These are phyloP conservation scores for Fraxinus greggii DNA, from an alignment of 305 asterid genomes.

Conservation along the genomic window DNA sequence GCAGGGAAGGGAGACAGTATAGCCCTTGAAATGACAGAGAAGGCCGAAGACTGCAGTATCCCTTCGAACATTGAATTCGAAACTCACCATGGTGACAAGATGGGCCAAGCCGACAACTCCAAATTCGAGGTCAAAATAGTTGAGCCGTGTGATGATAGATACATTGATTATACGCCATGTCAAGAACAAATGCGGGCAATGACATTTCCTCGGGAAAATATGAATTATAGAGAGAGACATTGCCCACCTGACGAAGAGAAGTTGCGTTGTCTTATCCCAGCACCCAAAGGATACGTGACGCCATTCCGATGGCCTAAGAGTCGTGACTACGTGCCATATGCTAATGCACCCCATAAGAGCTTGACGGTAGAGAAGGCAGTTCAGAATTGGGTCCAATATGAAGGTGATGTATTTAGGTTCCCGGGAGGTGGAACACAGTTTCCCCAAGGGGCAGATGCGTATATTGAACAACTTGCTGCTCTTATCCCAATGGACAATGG, in stretches of 20 bases:
- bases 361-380: slow-evolving; percentile 48
- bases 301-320: slow-evolving; percentile 50
- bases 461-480: slow-evolving; percentile 45
- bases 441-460: slow-evolving; percentile 49
- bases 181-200: slow-evolving; percentile 43
- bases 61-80: slow-evolving; percentile 38
- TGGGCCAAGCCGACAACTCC: slow-evolving; percentile 17
- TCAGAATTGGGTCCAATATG: slow-evolving; percentile 46
- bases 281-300: slow-evolving; percentile 44
- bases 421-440: slow-evolving; percentile 51
- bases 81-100: slow-evolving; percentile 37
- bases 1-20: slow-evolving; percentile 49
- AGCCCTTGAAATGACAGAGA: slow-evolving; percentile 38
- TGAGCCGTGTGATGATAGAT: slow-evolving; percentile 34
- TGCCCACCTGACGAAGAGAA: slow-evolving; percentile 42
- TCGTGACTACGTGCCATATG: slow-evolving; percentile 44
- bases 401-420: slow-evolving; percentile 42
- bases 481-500: slow-evolving; percentile 44
- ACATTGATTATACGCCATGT: slow-evolving; percentile 43
- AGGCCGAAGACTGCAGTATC: slow-evolving; percentile 33
- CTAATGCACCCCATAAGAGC: slow-evolving; percentile 44
- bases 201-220: slow-evolving; percentile 41
- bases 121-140: slow-evolving; percentile 21
- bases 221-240: slow-evolving; percentile 45
- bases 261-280: slow-evolving; percentile 43